Evolutionary conservation across 1,284 basidiomycete species (phyloP), one percentile per base, ranked within the genome.

Genomic region (Ceratobasidium sp.): DNA sequence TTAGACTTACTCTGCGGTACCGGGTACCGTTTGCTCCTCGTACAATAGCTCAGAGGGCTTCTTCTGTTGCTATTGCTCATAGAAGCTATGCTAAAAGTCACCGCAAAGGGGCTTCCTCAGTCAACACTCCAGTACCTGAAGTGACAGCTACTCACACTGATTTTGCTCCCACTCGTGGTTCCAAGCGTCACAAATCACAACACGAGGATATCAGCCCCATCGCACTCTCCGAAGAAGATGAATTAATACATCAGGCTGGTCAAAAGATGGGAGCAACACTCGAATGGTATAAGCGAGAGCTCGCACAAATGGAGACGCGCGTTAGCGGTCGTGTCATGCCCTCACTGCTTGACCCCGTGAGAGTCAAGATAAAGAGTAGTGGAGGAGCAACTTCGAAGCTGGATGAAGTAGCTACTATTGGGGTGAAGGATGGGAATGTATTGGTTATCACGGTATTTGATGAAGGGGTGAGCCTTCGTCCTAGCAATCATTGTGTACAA

Each of bases 241-340:
- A 77, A n/a, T n/a, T 42, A 3, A 82, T 89, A 0, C 90, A 91
- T 78, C 82, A 85, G n/a, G 71, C 71, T 2, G 42, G 47, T 28
- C 60, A 37, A 20, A 88, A 88, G 79, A 94, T 94, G 92, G 81
- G 84, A 53, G 82, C 85, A 0, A 85, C 88, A 3, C 85, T 91
- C 26, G 91, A 92, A 39, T 91, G 90, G 89, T 92, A 88, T 85
- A 86, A 89, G 68, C 91, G 91, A 78, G 91, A 93, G 80, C 89
- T 90, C 65, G 89, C 90, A 8, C 85, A 84, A 26, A 84, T 90
- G 47, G 92, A 93, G 83, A 87, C 87, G 23, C 89, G 92, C n/a
- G 92, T 91, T 0, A 89, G 86, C 76, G 93, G 93, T 45, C 90
- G 92, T 45, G 88, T 94, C 76, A 92, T 91, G 0, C 91, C 93